Conservation (phyloP, 2,329 filamentous ascomycete genomes). For the Corinectria fuckeliana region DNA sequence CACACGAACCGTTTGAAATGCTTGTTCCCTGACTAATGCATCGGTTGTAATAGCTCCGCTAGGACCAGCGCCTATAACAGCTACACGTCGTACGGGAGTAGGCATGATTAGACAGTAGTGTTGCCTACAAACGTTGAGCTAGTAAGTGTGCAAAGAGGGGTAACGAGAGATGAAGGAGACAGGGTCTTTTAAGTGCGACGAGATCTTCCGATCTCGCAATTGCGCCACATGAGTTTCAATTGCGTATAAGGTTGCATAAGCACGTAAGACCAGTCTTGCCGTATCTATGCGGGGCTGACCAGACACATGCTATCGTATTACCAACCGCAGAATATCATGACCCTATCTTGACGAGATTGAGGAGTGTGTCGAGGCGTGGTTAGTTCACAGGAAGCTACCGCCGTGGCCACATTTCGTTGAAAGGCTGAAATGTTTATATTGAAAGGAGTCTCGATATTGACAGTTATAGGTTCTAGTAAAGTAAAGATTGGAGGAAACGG, state of each 20-base stretch:
- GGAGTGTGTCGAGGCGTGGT: too few species aligned
- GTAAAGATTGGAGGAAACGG: too few species aligned
- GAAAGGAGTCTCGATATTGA: too few species aligned
- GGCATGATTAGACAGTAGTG: not conserved
- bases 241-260: slow-evolving; percentile 1
- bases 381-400: too few species aligned
- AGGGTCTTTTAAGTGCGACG: not conserved
- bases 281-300: not conserved
- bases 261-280: not conserved
- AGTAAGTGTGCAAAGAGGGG: not conserved
- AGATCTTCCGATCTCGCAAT: slow-evolving; percentile 1
- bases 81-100: slow-evolving; percentile 2
- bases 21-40: slow-evolving; percentile 9
- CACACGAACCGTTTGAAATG: slow-evolving; percentile 8
- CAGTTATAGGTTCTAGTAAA: too few species aligned
- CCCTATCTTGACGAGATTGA: too few species aligned
- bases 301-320: not conserved
- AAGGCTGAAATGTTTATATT: too few species aligned
- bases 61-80: slow-evolving; percentile 17
- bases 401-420: too few species aligned
- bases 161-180: not conserved
- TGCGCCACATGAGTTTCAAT: slow-evolving; percentile 8
- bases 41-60: slow-evolving; percentile 11
- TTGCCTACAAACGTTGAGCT: not conserved
- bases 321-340: too few species aligned